These are phyloP conservation scores for Ceratobasidium sp. DNA, from an alignment of 1,284 basidiomycete species.

Conservation along the genomic window DNA sequence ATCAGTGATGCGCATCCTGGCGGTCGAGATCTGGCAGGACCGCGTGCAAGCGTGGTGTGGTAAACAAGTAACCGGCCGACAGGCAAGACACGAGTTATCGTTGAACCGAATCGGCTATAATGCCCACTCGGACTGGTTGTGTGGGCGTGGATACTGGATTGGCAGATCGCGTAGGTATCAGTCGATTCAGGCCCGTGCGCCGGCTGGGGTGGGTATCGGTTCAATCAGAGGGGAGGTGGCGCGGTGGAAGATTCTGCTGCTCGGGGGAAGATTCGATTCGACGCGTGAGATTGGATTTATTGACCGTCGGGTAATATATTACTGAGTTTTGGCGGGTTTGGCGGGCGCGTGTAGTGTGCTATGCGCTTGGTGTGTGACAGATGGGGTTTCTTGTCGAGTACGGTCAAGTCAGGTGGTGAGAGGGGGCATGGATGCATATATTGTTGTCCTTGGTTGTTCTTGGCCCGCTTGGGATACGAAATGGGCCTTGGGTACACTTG, in stretches of 20 bases:
- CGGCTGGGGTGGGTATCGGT: conserved; percentile 8
- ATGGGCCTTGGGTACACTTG: neutral
- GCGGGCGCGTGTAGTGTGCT: neutral
- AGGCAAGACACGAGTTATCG: neutral
- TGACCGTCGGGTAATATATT: neutral
- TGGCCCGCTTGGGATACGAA: neutral
- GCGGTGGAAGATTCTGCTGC: neutral
- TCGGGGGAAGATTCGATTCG: conserved; percentile 18
- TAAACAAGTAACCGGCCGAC: conserved; percentile 20
- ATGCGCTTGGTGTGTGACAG: conserved; percentile 1
- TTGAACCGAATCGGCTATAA: conserved; percentile 14
- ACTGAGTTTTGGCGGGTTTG: neutral
- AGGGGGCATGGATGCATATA: neutral
- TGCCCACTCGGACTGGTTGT: neutral
- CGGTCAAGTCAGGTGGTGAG: conserved; percentile 10
- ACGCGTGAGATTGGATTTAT: conserved; percentile 1
- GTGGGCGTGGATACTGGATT: neutral
- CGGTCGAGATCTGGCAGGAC: conserved; percentile 30
- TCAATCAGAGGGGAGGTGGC: conserved; percentile 12
- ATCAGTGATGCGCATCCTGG: conserved; percentile 27
- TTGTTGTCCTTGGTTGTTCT: neutral
- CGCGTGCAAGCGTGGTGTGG: conserved; percentile 20
- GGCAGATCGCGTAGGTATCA: conserved; percentile 18
- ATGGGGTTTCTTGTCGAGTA: neutral
- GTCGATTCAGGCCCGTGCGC: neutral